These are phyloP conservation scores for Diaporthe capsici DNA, from an alignment of 2,329 filamentous ascomycete genomes.

Conservation along the genomic window DNA sequence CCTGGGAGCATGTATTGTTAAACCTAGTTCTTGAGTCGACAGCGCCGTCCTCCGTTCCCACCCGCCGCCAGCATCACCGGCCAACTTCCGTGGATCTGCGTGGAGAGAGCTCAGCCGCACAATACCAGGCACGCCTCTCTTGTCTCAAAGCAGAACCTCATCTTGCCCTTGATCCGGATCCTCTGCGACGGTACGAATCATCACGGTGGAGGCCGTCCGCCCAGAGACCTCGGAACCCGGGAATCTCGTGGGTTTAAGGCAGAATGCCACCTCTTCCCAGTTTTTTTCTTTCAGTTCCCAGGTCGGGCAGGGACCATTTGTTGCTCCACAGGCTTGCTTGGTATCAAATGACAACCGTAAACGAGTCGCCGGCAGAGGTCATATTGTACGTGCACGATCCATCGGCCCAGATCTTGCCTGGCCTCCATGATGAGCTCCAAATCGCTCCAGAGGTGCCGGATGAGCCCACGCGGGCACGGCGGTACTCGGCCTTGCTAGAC, in stretches of 20 bases:
- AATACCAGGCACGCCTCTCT: neutral
- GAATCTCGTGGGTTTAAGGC: conserved; percentile 13
- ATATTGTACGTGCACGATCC: neutral
- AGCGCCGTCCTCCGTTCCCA: conserved; percentile 5
- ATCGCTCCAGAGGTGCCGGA: neutral
- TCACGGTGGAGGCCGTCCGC: conserved; percentile 12
- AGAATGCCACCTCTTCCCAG: conserved; percentile 25
- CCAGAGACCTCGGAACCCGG: conserved; percentile 23
- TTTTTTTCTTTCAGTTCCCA: neutral
- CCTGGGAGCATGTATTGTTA: neutral
- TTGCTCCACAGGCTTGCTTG: conserved; percentile 9
- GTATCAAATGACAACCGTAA: conserved; percentile 22
- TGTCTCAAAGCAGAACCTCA: neutral
- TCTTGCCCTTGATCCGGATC: neutral
- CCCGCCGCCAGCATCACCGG: conserved; percentile 6
- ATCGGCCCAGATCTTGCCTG: conserved; percentile 3
- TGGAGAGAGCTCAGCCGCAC: conserved; percentile 17
- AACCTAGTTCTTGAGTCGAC: conserved; percentile 1
- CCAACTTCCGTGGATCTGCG: conserved; percentile 29
- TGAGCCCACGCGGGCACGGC: conserved; percentile 18
- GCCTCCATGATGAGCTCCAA: neutral
- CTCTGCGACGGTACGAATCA: neutral
- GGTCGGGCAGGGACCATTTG: neutral
- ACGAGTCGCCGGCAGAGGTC: neutral
- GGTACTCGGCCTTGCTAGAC: conserved; percentile 13